Base-by-base conservation (phyloP, 73 alveolate genomes). In the Paramecium pentaurelia region DNA sequence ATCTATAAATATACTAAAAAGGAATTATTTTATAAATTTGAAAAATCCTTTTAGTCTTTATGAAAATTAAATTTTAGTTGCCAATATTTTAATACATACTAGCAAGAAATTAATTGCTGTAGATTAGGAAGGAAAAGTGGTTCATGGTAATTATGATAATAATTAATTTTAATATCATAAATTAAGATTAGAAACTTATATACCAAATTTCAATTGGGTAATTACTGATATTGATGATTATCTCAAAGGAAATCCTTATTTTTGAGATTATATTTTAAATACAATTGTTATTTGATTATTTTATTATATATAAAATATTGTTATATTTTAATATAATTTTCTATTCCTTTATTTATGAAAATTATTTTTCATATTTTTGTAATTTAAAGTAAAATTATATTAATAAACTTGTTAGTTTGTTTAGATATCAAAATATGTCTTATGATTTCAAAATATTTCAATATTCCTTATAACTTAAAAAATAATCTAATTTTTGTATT, bases 191-290 rank as follows among this genome's bases (percentile, higher is more conserved):
- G 91, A 80, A 27, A 25, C 91, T 2, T 80, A 80, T 80, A n/a
- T 44, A n/a, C 91, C 91, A 42, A 80, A 80, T 80, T 45, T 44
- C 44, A 49, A 80, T 80, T 80, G 91, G 91, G 51, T 80, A 34
- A 45, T 80, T 45, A 80, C 91, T 8, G 91, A 80, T 9, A 80
- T 80, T 22, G 91, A 80, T 80, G 73, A 80, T 80, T 80, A 42
- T 47, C 44, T 80, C 8, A 47, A 80, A 20, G 91, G 91, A 49
- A 80, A 80, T 47, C 73, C 91, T 80, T 80, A 80, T 80, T 80
- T 14, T 45, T 80, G 91, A 80, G 75, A 54, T 16, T 54, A 54
- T 54, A 54, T 54, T 54, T 54, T 54, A 54, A 20, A 18, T 14
- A 49, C 18, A 54, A 54, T 54, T n/a, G 20, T 54, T 54, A 54